Conservation (phyloP, 495 filamentous ascomycete species). For the Niebla homalea region DNA sequence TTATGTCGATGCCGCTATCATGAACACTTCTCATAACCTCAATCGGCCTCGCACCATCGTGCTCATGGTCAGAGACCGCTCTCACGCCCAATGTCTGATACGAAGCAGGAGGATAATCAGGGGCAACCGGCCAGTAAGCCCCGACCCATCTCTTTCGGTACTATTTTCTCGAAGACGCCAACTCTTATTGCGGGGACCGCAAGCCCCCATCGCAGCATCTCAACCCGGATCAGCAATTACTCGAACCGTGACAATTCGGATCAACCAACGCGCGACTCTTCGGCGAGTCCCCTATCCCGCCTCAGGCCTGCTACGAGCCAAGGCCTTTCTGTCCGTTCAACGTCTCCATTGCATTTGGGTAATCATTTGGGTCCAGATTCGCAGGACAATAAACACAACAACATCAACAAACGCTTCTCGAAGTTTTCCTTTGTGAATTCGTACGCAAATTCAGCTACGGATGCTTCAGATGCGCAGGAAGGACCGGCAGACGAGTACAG, state of each 20-base stretch:
- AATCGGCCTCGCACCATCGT: too few species aligned
- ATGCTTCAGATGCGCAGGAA: not conserved
- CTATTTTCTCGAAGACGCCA: not conserved
- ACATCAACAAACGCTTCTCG: constrained; percentile 2
- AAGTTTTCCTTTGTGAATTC: constrained; percentile 4
- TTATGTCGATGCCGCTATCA: too few species aligned
- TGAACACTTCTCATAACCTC: too few species aligned
- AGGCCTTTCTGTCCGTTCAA: not conserved
- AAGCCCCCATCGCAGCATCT: constrained; percentile 1
- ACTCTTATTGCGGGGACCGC: not conserved
- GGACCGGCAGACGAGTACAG: not conserved
- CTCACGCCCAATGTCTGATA: not conserved
- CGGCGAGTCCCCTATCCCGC: not conserved
- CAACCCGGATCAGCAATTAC: not conserved
- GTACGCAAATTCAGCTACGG: constrained; percentile 2
- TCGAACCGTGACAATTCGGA: not conserved
- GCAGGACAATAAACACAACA: not conserved
- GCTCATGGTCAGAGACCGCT: too few species aligned
- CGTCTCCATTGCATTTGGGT: not conserved
- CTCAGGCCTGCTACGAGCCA: not conserved
- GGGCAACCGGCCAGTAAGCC: not conserved
- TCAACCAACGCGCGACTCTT: not conserved
- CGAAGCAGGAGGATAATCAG: not conserved
- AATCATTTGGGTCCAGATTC: not conserved
- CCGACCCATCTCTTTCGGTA: constrained; percentile 1